Base-by-base conservation (phyloP, 495 filamentous ascomycete species). In the Penicillium psychrofluorescens region DNA sequence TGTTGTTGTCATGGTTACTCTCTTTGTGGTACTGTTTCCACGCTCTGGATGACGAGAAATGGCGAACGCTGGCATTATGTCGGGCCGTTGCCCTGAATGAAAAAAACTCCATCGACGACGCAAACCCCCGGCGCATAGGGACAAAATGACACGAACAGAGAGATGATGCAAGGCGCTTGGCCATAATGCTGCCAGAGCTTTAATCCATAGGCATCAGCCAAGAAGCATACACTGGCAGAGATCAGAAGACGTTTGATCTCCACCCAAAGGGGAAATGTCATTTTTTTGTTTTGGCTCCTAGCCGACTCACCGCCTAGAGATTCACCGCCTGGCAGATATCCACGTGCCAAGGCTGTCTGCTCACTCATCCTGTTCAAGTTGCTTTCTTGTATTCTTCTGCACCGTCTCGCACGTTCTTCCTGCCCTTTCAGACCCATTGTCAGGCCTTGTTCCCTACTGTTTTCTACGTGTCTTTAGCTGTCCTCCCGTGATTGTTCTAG, bases 81-180 rank as follows among this genome's bases (percentile, higher is more conserved):
- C 57, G 59, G 43, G 59, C 68, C 45, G 61, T 51, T 39, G 67
- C 66, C 41, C 68, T 61, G 43, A 63, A 75, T 33, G 67, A 68
- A 14, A 62, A 53, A 46, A 67, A 59, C 47, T 64, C 55, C 59
- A 69, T 63, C 46, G 56, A 47, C 45, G 53, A 51, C 47, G 50
- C 52, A 48, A 39, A 45, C 53, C 54, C 54, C 59, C 43, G 55
- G 54, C 49, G 54, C 46, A 51, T 50, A 50, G 45, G 54, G 43
- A 55, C 53, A 48, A 50, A 55, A 63, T 42, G 57, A 54, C 53
- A 61, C 45, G 39, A 56, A 35, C 40, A 44, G 30, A 35, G 58
- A 62, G 43, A 55, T 50, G 45, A 44, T 45, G 32, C 59, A 45
- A 67, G 63, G 65, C 65, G 56, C 61, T 59, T 51, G 58, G 60